Evolutionary conservation across 208 protist species (phyloP), one percentile per base, ranked within the genome.

Genomic region (Zelonia costaricensis): DNA sequence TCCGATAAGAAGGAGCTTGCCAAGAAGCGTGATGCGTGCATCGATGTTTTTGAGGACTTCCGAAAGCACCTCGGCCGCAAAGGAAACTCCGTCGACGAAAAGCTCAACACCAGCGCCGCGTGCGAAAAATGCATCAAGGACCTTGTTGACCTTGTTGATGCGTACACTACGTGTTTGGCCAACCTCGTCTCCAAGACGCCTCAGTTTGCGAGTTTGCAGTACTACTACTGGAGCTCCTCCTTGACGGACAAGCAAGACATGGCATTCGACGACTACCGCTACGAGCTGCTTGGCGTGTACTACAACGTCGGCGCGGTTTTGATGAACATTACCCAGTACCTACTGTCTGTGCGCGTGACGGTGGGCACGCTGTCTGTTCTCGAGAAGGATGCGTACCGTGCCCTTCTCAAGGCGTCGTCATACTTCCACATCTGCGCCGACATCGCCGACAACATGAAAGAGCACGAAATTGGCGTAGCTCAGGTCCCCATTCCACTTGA

Each of bases 371-470:
- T 76, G 4, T 63, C 70, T 39, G 9, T 54, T n/a, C 52, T 80
- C 1, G 78, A 93, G 52, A 88, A 85, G 45, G 78, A 91, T n/a
- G 74, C 69, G 0, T 93, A 91, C 66, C 78, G 68, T 30, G 52
- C 64, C 25, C 76, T 91, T 42, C 60, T 87, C 23, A 80, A 77
- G 27, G 81, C 83, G 4, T 63, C 76, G 8, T 74, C 70, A n/a
- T 91, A 87, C 66, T 85, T 90, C 74, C 51, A 55, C 59, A 46
- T 86, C 18, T 75, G 70, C 27, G 57, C 52, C 8, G 46, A 69
- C 5, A 61, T 90, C 8, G 33, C 67, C 1, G 52, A 71, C 8
- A 68, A 66, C 28, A 84, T 90, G 38, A 75, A 79, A 35, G 52
- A 22, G 30, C 65, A 71, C 43, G 38, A 23, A 43, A 80, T 89